A percentile compares a stretch with the other conserved stretches of the same genome.
phyloP scores from a whole-genome alignment of 306 rosid genomes.

The Geum urbanum region DNA sequence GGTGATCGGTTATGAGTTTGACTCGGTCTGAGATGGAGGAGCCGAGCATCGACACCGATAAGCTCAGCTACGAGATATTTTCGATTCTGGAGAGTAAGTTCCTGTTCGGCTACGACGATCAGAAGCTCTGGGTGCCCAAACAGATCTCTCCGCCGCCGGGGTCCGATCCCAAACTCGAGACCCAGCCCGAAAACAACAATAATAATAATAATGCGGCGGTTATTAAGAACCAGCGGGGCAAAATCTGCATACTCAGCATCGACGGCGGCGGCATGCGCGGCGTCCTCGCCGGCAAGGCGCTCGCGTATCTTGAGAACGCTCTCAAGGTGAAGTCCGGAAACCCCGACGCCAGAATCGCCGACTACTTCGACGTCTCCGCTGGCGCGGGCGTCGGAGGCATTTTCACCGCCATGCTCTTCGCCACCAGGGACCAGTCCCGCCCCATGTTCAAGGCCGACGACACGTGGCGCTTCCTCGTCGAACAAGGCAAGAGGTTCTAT shows the following conservation, averaged over 20 bases:
- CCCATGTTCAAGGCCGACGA: constrained; percentile 77
- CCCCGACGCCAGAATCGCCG: constrained; percentile 79
- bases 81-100: constrained; percentile 91
- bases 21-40: constrained; percentile 73
- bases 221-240: constrained; percentile 89
- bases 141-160: constrained; percentile 41
- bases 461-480: constrained; percentile 69
- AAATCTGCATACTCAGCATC: constrained; percentile 85
- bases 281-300: constrained; percentile 82
- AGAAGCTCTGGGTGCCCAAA: constrained; percentile 88
- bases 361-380: constrained; percentile 85
- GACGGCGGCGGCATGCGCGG: constrained; percentile 97
- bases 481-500: constrained; percentile 63
- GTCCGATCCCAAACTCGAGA: constrained; percentile 37
- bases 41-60: constrained; percentile 95
- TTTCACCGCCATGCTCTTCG: constrained; percentile 85
- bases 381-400: constrained; percentile 93
- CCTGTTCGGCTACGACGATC: constrained; percentile 92
- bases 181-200: constrained; percentile 9
- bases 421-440: constrained; percentile 52
- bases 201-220: constrained; percentile 11
- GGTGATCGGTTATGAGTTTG: constrained; percentile 35
- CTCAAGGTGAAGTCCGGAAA: constrained; percentile 82
- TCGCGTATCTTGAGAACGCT: constrained; percentile 72
- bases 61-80: constrained; percentile 94